Percentiles rank a stretch among this genome's conserved stretches.
Evolutionary conservation across 768 basidiomycete species (phyloP).

Genomic region (Auriculariales sp.): DNA sequence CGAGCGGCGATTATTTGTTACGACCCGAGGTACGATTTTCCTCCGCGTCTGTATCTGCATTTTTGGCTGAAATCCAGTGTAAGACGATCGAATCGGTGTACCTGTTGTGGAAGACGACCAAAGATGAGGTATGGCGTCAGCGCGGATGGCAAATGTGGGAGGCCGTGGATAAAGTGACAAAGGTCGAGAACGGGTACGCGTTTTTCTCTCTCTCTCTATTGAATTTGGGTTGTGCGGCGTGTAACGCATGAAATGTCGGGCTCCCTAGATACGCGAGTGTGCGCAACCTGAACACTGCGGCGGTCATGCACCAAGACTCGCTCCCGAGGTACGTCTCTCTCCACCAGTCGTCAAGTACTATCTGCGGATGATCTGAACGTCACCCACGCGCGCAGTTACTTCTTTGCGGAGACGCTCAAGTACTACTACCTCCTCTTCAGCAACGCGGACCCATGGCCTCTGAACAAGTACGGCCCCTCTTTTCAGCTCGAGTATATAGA

Average conservation of each 20-base stretch:
- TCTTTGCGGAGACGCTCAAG: slow-evolving; percentile 11
- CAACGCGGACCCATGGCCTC: slow-evolving; percentile 7
- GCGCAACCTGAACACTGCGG: not conserved
- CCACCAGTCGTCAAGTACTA: not conserved
- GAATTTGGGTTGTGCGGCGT: no score
- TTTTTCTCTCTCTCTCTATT: slow-evolving; percentile 4
- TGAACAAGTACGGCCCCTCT: slow-evolving; percentile 6
- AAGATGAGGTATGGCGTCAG: slow-evolving; percentile 12
- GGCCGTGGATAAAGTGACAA: slow-evolving; percentile 9
- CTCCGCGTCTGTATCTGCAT: not conserved
- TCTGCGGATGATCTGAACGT: not conserved
- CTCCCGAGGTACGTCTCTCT: slow-evolving; percentile 5
- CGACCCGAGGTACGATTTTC: slow-evolving; percentile 10
- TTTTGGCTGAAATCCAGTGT: not conserved
- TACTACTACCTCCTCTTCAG: slow-evolving; percentile 9
- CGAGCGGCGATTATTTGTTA: slow-evolving; percentile 7
- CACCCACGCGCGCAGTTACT: slow-evolving; percentile 6
- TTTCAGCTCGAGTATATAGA: no score
- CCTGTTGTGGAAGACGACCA: slow-evolving; percentile 5
- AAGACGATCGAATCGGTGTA: slow-evolving; percentile 9
- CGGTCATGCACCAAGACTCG: not conserved
- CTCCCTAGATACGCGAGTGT: no score
- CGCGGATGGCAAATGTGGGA: slow-evolving; percentile 14
- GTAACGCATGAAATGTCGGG: no score
- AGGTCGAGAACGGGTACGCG: slow-evolving; percentile 11